Evolutionary conservation across 2,329 filamentous ascomycete genomes (phyloP), one percentile per base, ranked within the genome.

Genomic region (Fusarium concolor): DNA sequence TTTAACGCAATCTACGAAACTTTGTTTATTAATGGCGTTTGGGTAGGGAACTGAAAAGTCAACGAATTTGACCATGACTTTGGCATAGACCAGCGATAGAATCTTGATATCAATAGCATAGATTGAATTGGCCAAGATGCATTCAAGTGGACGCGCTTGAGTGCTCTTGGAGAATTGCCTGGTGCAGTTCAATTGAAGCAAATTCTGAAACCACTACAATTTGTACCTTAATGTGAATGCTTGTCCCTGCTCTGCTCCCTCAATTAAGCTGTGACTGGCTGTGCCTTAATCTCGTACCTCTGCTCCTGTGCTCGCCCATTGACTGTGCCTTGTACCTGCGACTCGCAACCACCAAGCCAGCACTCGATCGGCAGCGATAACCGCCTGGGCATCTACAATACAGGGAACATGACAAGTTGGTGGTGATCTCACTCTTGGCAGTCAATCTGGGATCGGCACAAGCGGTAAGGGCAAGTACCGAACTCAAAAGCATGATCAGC

Each of bases 41-140:
- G 56, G 66, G 26, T 47, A 43, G 20, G 65, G 55, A 26, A 59
- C 39, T 29, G 22, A 64, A 55, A 68, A 62, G 61, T 62, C 65
- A 47, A 62, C 45, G 51, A 67, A 37, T 69, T 62, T 65, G 65
- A 68, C 39, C 52, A 46, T 62, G 56, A 58, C 65, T 68, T 67
- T 56, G 39, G 46, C 47, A 69, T 68, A 68, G 61, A 68, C 51
- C 47, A 68, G 66, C 66, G 66, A 69, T 68, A 68, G 65, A 68
- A 69, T 56, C 56, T 68, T 69, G 66, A 68, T 68, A 68, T 66
- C 61, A 68, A 56, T 53, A 69, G 66, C 60, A 69, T 68, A 67
- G 66, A 69, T 62, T 69, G 56, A 50, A 52, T 10, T 42, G 50
- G 29, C 43, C 28, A 46, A 39, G 59, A 5, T 9, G 10, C 41